These are phyloP conservation scores for Rostrohypoxylon terebratum DNA, from an alignment of 495 filamentous ascomycete genomes.

Conservation along the genomic window DNA sequence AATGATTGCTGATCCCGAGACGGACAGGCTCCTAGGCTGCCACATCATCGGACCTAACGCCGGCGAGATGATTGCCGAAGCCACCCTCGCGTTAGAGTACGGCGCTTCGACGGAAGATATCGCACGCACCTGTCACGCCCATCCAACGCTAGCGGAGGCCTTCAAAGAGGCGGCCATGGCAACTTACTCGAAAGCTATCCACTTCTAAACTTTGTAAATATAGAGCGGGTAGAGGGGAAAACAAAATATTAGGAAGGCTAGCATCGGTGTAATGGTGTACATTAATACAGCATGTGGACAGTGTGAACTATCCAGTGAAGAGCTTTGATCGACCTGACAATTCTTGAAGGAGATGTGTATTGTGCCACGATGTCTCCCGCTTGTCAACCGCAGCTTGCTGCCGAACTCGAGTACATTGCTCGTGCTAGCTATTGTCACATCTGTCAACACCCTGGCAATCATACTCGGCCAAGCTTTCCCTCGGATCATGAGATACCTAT, in stretches of 20 bases:
- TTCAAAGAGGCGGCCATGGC: conserved; percentile 99
- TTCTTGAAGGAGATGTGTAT: background rate
- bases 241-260: conserved; percentile 34
- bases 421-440: background rate
- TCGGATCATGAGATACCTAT: background rate
- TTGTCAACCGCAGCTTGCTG: conserved; percentile 12
- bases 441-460: background rate
- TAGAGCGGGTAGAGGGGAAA: conserved; percentile 37
- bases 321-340: background rate
- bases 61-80: conserved; percentile 99
- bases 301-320: conserved; percentile 19
- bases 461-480: background rate
- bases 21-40: conserved; percentile 91
- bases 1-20: conserved; percentile 96
- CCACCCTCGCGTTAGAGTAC: conserved; percentile 94
- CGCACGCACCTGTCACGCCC: conserved; percentile 93
- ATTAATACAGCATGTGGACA: conserved; percentile 48
- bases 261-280: conserved; percentile 53
- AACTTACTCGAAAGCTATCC: conserved; percentile 95
- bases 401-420: background rate
- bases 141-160: conserved; percentile 95
- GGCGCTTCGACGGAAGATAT: conserved; percentile 96
- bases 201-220: conserved; percentile 74
- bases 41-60: conserved; percentile 97
- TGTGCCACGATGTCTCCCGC: conserved; percentile 11